Evolutionary conservation across 2,329 filamentous ascomycete species (phyloP).

Genomic region (Penicillium sp.): DNA sequence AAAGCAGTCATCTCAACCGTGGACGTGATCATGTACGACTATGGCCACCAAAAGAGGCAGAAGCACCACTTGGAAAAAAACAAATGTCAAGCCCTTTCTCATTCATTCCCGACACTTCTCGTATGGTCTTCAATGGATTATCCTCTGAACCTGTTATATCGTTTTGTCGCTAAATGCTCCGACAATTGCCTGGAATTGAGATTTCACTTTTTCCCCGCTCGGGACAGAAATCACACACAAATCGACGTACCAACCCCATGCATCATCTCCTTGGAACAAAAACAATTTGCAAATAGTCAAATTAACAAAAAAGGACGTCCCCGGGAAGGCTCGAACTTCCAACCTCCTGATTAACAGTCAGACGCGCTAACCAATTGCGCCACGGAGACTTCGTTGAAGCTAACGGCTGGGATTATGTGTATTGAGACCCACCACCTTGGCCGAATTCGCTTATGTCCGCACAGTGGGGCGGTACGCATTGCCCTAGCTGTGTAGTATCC

Average conservation of each 20-base stretch:
- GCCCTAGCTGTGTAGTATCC: too few species aligned
- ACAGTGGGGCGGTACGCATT: too few species aligned
- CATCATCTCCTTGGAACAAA: not conserved
- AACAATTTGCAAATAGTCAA: not conserved
- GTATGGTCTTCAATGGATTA: too few species aligned
- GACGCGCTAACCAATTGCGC: conserved; percentile 38
- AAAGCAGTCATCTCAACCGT: too few species aligned
- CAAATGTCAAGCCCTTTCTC: too few species aligned
- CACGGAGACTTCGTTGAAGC: conserved; percentile 23
- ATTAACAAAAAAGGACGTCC: conserved; percentile 22
- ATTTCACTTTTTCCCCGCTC: not conserved
- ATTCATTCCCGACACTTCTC: too few species aligned
- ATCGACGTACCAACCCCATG: not conserved
- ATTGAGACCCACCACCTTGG: not conserved
- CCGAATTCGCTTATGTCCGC: not conserved
- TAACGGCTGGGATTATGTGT: not conserved
- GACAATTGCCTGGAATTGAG: not conserved
- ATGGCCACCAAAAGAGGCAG: too few species aligned
- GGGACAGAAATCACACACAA: not conserved
- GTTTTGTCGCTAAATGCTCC: too few species aligned
- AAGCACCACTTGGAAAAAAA: too few species aligned
- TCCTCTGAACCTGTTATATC: too few species aligned
- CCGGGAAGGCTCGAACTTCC: conserved; percentile 44
- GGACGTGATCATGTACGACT: too few species aligned
- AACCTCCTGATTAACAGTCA: conserved; percentile 39